phyloP scores from a whole-genome alignment of 1,139 yeast genomes.

The Kurtzmaniella quercitrusa region DNA sequence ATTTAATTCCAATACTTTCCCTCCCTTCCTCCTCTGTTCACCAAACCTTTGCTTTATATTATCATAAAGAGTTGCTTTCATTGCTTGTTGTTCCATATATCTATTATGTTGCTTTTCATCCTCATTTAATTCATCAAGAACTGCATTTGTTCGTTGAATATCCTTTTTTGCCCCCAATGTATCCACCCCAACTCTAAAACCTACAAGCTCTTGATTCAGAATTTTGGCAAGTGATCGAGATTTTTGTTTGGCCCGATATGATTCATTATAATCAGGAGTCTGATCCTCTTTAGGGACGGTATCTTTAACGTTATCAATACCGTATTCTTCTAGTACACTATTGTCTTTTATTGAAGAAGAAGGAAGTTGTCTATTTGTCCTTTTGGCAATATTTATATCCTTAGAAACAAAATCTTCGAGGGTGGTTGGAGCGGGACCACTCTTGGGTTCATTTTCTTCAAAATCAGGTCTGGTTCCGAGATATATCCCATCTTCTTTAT shows the following conservation, averaged over 20 bases:
- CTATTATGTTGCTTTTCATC: slow-evolving; percentile 26
- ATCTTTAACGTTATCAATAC: slow-evolving; percentile 27
- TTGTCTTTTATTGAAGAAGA: slow-evolving; percentile 28
- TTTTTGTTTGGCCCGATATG: slow-evolving; percentile 16
- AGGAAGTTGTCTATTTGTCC: slow-evolving; percentile 28
- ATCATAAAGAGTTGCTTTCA: slow-evolving; percentile 24
- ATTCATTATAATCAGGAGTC: slow-evolving; percentile 27
- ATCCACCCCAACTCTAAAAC: slow-evolving; percentile 33
- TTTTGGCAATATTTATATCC: slow-evolving; percentile 17
- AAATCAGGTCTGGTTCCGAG: slow-evolving; percentile 16
- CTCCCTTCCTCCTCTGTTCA: slow-evolving; percentile 6
- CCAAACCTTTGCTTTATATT: slow-evolving; percentile 29
- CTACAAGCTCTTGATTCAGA: slow-evolving; percentile 27
- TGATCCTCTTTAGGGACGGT: slow-evolving; percentile 15
- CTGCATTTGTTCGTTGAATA: slow-evolving; percentile 3
- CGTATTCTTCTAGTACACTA: slow-evolving; percentile 36
- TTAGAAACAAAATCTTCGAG: slow-evolving; percentile 25
- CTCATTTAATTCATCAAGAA: slow-evolving; percentile 16
- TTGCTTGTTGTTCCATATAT: slow-evolving; percentile 19
- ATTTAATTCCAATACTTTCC: slow-evolving; percentile 35
- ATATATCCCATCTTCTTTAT: slow-evolving; percentile 32
- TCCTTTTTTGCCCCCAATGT: slow-evolving; percentile 9
- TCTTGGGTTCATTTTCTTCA: not conserved
- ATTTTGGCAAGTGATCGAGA: slow-evolving; percentile 21
- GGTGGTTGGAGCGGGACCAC: slow-evolving; percentile 10